A percentile compares a stretch with the other conserved stretches of the same genome.
These are phyloP conservation scores for Didymellaceae sp. DNA, from an alignment of 2,329 filamentous ascomycete genomes.

Conservation along the genomic window DNA sequence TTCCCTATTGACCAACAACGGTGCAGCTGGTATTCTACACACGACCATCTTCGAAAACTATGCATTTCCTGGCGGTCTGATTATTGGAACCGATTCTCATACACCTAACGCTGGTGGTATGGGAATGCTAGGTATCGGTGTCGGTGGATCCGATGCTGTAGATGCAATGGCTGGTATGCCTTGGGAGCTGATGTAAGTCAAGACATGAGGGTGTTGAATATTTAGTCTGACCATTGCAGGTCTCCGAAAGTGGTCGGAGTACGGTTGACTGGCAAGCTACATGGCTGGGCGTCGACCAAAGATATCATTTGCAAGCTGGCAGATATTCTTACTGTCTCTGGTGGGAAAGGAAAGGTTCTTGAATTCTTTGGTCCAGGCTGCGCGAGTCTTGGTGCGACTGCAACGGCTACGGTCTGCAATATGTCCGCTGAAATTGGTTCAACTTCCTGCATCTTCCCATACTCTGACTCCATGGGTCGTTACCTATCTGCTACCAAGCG, in stretches of 20 bases:
- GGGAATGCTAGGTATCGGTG: slow-evolving; percentile 85
- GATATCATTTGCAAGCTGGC: slow-evolving; percentile 50
- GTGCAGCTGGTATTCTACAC: slow-evolving; percentile 39
- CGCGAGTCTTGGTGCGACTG: slow-evolving; percentile 43
- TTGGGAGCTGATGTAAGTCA: slow-evolving; percentile 41
- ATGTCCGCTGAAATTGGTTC: slow-evolving; percentile 50
- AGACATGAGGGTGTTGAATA: not conserved
- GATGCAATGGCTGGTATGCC: slow-evolving; percentile 42
- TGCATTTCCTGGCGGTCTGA: slow-evolving; percentile 95
- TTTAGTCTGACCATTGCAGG: not conserved
- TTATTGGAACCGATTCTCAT: slow-evolving; percentile 98
- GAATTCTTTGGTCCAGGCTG: slow-evolving; percentile 49
- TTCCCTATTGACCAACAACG: not conserved
- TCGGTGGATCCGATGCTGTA: slow-evolving; percentile 38
- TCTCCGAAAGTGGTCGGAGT: slow-evolving; percentile 45
- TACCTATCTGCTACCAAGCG: slow-evolving; percentile 44
- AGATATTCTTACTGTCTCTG: slow-evolving; percentile 44
- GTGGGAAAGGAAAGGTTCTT: slow-evolving; percentile 46
- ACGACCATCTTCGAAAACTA: slow-evolving; percentile 72
- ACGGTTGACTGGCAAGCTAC: slow-evolving; percentile 36
- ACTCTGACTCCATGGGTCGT: slow-evolving; percentile 40
- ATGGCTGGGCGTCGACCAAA: slow-evolving; percentile 44
- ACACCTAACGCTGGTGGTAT: slow-evolving; percentile 97
- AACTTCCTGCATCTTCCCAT: slow-evolving; percentile 49
- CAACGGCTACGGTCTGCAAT: slow-evolving; percentile 50